Evolutionary conservation across 2,329 filamentous ascomycete species (phyloP).

Genomic region (Cordyceps cicadae): DNA sequence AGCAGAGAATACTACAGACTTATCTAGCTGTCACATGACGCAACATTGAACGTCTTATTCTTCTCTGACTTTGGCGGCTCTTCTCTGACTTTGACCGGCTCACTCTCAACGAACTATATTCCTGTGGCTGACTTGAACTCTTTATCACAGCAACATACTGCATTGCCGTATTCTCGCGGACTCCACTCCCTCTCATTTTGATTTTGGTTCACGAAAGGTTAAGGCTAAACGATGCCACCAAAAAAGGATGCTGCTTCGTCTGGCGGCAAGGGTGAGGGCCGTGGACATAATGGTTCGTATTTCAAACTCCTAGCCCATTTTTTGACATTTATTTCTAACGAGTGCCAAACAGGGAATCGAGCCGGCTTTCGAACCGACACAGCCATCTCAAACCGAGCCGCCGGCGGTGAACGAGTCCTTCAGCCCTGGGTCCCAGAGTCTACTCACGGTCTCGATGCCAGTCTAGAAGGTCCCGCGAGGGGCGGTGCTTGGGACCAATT

Average conservation of each 20-base stretch:
- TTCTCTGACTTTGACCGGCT: neutral
- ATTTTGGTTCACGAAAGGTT: neutral
- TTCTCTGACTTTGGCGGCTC: neutral
- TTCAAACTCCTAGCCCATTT: neutral
- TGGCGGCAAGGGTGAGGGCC: constrained; percentile 15
- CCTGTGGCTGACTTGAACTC: neutral
- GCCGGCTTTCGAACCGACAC: constrained; percentile 75
- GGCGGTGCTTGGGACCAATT: constrained; percentile 81
- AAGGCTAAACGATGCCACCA: constrained; percentile 6
- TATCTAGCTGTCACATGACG: neutral
- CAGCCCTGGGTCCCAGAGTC: constrained; percentile 73
- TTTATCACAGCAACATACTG: neutral
- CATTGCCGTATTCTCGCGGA: constrained; percentile 8
- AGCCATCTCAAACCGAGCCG: constrained; percentile 71
- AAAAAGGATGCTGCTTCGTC: constrained; percentile 10
- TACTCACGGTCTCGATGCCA: constrained; percentile 54
- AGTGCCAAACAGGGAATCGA: constrained; percentile 47
- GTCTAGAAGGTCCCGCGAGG: constrained; percentile 54
- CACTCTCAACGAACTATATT: neutral
- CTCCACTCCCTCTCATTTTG: no score
- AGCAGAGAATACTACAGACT: neutral
- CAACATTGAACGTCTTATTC: no score
- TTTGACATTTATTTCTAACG: constrained; percentile 10
- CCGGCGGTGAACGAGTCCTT: constrained; percentile 63
- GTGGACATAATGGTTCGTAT: constrained; percentile 29